Evolutionary conservation across 2,329 filamentous ascomycete genomes (phyloP), one percentile per base, ranked within the genome.

Genomic region (Lachnellula subtilissima): DNA sequence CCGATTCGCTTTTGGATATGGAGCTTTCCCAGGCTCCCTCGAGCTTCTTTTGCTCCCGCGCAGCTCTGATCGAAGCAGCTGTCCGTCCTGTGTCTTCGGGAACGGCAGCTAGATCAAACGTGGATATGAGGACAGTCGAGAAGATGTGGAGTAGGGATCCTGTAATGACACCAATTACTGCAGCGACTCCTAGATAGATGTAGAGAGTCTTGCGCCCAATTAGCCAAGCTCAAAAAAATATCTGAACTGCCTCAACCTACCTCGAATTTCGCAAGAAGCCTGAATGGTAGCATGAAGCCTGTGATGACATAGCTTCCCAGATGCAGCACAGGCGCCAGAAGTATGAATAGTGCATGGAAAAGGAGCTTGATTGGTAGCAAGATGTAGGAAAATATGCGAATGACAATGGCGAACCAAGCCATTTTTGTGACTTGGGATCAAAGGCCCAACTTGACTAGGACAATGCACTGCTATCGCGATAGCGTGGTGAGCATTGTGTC

Each of bases 151-250:
- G 70, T 17, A 81, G 61, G 50, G 84, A 70, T 51, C 88, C 89
- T 28, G 84, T 75, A 11, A 82, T 50, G 52, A 85, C 72, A n/a
- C 89, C 89, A 52, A 90, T 76, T 17, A 88, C 71, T 35, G 82
- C 78, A 7, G 88, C 89, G 23, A 84, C 79, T 49, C 84, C 84
- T 48, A 91, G 76, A 65, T 79, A 86, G 65, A 68, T 64, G 53
- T 71, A 70, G 19, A 76, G 56, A 48, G 72, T 73, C 76, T 78
- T 54, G 15, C 37, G 28, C 28, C 53, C 43, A 52, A 54, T 62
- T 58, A 64, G 58, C 51, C 12, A 17, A 48, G 23, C 14, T 32
- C 12, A 32, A 40, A 45, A 45, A 15, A 43, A 53, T 49, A 23
- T 22, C 15, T 8, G 17, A 28, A 25, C 9, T 25, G 36, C 35